A percentile compares a stretch with the other conserved stretches of the same genome.
Conservation (phyloP, 495 filamentous ascomycete genomes). For the Penicillium nucicola region DNA sequence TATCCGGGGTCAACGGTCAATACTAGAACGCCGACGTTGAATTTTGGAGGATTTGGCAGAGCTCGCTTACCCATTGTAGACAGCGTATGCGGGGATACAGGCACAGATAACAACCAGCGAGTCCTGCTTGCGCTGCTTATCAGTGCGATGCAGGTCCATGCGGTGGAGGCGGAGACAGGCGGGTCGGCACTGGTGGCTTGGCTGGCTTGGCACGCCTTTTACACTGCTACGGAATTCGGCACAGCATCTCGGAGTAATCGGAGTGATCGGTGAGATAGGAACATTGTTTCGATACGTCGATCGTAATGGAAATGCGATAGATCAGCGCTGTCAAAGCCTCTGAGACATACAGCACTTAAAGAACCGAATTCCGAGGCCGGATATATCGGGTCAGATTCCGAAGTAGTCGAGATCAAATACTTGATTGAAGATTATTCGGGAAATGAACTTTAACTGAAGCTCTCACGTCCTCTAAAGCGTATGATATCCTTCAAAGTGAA, state of each 20-base stretch:
- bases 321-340: no score
- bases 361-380: no score
- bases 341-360: no score
- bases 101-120: background rate
- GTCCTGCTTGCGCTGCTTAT: background rate
- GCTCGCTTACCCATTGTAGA: background rate
- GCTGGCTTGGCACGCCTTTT: background rate
- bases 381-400: no score
- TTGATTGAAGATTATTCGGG: background rate
- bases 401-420: no score
- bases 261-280: no score
- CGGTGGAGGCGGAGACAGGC: background rate
- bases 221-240: background rate
- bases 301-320: no score
- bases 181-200: background rate
- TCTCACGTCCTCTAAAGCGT: slow-evolving; percentile 10
- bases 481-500: background rate
- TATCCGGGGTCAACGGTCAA: background rate
- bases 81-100: background rate
- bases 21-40: background rate
- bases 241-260: background rate
- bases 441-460: slow-evolving; percentile 2
- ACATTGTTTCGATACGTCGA: no score
- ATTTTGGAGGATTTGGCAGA: background rate
- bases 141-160: background rate